phyloP scores from a whole-genome alignment of 768 basidiomycete species.

The Suillus discolor region DNA sequence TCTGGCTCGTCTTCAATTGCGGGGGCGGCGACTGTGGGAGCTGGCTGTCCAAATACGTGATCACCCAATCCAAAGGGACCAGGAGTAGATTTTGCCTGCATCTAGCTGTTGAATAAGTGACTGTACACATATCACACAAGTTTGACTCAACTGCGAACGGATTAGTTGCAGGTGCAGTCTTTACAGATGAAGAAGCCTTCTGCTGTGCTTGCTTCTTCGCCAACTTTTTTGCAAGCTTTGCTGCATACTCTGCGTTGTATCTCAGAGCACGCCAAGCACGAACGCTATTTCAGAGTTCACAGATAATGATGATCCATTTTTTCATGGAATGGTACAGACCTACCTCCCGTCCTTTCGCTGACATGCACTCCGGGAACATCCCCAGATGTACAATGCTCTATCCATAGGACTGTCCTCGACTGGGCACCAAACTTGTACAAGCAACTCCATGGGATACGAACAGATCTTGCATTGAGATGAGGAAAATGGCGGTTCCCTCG shows the following conservation, averaged over 20 bases:
- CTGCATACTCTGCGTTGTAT: constrained; percentile 74
- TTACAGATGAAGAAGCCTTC: constrained; percentile 37
- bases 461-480: constrained; percentile 76
- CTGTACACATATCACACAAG: background rate
- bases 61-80: constrained; percentile 59
- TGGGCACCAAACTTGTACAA: constrained; percentile 90
- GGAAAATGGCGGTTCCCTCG: constrained; percentile 59
- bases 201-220: constrained; percentile 41
- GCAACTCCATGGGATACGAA: constrained; percentile 72
- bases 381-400: constrained; percentile 85
- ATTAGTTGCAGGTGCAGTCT: constrained; percentile 46
- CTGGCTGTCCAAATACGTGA: constrained; percentile 59
- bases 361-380: constrained; percentile 68
- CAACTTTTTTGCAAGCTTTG: constrained; percentile 63
- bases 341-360: constrained; percentile 81
- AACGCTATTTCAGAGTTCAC: constrained; percentile 46
- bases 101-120: constrained; percentile 17
- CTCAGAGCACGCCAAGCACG: constrained; percentile 81
- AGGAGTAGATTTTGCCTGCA: constrained; percentile 30
- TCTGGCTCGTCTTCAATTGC: constrained; percentile 25
- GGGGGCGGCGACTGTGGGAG: constrained; percentile 15
- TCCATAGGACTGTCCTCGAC: constrained; percentile 85
- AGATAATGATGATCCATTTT: constrained; percentile 17
- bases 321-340: constrained; percentile 25
- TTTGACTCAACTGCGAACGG: constrained; percentile 65